phyloP scores from a whole-genome alignment of 1,284 basidiomycete species.

The Athelia psychrophila region DNA sequence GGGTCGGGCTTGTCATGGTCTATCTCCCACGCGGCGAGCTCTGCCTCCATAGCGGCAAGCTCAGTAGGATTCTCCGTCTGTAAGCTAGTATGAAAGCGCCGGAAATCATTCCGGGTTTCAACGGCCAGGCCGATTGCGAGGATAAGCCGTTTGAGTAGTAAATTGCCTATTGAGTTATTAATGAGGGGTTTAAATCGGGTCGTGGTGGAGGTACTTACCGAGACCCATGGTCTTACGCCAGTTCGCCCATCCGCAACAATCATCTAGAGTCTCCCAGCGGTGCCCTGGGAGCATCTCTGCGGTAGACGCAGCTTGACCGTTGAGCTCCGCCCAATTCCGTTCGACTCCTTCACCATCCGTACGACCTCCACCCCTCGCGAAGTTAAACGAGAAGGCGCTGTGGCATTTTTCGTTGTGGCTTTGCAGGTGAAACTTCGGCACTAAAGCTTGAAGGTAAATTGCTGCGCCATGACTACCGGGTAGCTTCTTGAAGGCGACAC shows the following conservation, averaged over 20 bases:
- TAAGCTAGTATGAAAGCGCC: neutral
- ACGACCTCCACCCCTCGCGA: constrained; percentile 13
- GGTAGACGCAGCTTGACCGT: constrained; percentile 10
- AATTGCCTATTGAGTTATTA: neutral
- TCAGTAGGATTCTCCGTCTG: neutral
- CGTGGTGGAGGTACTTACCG: neutral
- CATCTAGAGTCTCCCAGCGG: constrained; percentile 1
- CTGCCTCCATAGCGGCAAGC: neutral
- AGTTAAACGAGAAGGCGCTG: constrained; percentile 14
- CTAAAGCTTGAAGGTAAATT: too few relatives aligned
- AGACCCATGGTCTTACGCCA: neutral
- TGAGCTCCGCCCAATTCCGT: constrained; percentile 15
- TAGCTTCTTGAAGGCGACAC: neutral
- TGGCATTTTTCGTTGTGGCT: constrained; percentile 12
- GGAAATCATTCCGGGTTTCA: neutral
- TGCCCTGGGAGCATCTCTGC: constrained; percentile 15
- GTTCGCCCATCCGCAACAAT: neutral
- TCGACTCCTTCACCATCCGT: constrained; percentile 21
- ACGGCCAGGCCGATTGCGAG: neutral
- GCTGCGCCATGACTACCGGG: neutral
- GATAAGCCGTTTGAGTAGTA: neutral
- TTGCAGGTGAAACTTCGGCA: constrained; percentile 7
- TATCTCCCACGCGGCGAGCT: neutral
- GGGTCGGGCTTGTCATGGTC: neutral
- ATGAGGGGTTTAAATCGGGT: neutral